Evolutionary conservation across 148 eudicot genomes (phyloP).

Genomic region (Camellia sinensis): DNA sequence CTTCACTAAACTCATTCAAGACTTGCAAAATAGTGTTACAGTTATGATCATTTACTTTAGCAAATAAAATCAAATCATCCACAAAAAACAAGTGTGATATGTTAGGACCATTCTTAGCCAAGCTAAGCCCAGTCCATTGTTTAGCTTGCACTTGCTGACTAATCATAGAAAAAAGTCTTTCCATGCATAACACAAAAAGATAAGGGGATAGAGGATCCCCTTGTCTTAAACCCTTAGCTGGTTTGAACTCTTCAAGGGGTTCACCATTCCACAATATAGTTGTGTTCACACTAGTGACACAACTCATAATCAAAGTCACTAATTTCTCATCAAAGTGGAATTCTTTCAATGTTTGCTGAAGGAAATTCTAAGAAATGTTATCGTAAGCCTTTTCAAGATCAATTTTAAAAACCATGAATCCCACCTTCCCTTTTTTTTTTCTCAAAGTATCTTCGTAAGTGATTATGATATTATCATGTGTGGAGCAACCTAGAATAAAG

Average conservation of each 20-base stretch:
- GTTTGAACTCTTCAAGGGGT: not conserved
- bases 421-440: not conserved
- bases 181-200: slow-evolving; percentile 1
- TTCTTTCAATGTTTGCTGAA: not conserved
- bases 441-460: not conserved
- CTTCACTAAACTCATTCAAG: not conserved
- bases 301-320: not conserved
- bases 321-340: not conserved
- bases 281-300: not conserved
- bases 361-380: not conserved
- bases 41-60: not conserved
- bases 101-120: not conserved
- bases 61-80: not conserved
- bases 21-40: not conserved
- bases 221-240: not conserved
- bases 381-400: slow-evolving; percentile 8
- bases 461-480: not conserved
- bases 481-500: not conserved
- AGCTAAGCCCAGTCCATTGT: not conserved
- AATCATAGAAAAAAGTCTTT: not conserved
- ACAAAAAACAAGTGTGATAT: slow-evolving; percentile 1
- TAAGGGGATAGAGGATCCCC: slow-evolving; percentile 5
- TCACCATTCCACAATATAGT: not conserved
- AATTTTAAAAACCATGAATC: not conserved
- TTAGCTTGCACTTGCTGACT: not conserved